Evolutionary conservation across 371 early-diverging fungal species (phyloP), one percentile per base, ranked within the genome.

Genomic region (Lichtheimia corymbifera): DNA sequence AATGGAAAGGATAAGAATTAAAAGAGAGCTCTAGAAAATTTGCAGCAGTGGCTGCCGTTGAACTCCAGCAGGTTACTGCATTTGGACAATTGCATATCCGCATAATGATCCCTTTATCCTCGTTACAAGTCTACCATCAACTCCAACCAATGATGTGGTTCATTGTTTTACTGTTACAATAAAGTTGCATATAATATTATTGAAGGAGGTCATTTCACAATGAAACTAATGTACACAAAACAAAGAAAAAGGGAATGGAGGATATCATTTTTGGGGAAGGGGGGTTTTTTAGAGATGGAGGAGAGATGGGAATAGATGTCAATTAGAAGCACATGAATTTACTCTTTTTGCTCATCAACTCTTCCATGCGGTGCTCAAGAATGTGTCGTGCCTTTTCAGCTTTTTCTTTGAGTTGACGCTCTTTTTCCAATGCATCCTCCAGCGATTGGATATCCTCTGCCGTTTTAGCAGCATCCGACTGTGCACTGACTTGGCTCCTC

Each of bases 271-370:
- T 47, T 12, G 47, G 47, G 11, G 47, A 35, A 28, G 12, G 47
- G 12, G 47, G 14, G 2, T 22, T 5, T 47, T n/a, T 0, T 17
- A 47, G n/a, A 12, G 5, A n/a, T n/a, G 18, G 2, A 11, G 6
- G 47, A n/a, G 17, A 47, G 6, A 17, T 1, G 22, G 22, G 22
- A 22, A 2, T 22, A 22, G 2, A 22, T 22, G 22, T 22, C 14
- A 4, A 44, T 63, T 77, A 80, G 65, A 80, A 80, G 72, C 81
- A 81, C 71, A 81, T 76, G 55, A 81, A 81, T 56, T 81, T 81
- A 70, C 69, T 76, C 64, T 78, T 81, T 61, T 71, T 73, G 57
- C 63, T 78, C 79, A 81, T 74, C 18, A 81, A 53, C 44, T 76
- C 79, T 35, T 81, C 76, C 76, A 81, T 76, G 27, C 81, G 64